These are phyloP conservation scores for Melampsora larici-populina DNA, from an alignment of 1,284 basidiomycete genomes.

Conservation along the genomic window DNA sequence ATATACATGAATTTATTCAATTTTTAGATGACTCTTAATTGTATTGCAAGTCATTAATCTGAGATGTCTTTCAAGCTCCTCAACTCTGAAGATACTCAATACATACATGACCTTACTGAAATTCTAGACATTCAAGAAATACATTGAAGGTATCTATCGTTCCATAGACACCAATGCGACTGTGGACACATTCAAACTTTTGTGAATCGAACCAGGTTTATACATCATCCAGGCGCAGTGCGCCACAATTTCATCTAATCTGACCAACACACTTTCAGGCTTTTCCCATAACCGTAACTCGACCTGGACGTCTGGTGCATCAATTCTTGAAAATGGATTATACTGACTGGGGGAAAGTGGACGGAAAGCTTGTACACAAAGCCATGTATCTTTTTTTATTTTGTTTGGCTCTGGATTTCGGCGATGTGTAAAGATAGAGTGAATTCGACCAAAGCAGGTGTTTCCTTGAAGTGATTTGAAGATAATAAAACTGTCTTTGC, in stretches of 20 bases:
- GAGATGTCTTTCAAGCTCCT: background rate
- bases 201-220: background rate
- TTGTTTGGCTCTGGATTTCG: too few relatives aligned
- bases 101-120: too few relatives aligned
- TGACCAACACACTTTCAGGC: background rate
- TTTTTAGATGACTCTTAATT: background rate
- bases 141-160: background rate
- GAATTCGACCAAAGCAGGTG: background rate
- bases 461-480: background rate
- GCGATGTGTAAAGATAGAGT: background rate
- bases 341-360: background rate
- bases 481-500: background rate
- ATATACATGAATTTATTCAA: too few relatives aligned
- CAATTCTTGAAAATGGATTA: background rate
- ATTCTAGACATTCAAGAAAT: too few relatives aligned
- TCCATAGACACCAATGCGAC: background rate
- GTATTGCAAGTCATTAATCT: background rate
- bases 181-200: background rate
- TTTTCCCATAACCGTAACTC: background rate
- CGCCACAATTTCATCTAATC: slow-evolving; percentile 14
- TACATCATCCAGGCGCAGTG: slow-evolving; percentile 40
- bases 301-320: background rate
- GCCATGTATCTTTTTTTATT: background rate
- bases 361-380: background rate
- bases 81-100: background rate